These are phyloP conservation scores for Coelastrella sp. DNA, from an alignment of 139 green algal genomes.

Conservation along the genomic window DNA sequence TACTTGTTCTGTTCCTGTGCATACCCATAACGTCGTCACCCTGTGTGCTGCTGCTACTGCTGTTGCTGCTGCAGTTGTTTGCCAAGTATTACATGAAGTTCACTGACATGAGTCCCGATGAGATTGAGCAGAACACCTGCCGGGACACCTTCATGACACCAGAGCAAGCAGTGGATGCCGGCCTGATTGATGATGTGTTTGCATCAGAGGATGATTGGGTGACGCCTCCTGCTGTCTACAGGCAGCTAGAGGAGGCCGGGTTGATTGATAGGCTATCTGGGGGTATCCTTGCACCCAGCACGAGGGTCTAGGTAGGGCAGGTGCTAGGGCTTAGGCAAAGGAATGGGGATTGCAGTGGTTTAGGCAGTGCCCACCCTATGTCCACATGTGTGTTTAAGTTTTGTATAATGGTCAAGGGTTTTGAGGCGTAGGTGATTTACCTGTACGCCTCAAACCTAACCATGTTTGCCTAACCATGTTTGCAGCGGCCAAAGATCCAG, in stretches of 20 bases:
- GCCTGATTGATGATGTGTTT: constrained; percentile 65
- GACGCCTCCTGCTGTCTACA: constrained; percentile 53
- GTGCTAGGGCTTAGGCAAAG: too few species aligned
- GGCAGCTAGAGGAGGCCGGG: constrained; percentile 45
- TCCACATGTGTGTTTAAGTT: too few species aligned
- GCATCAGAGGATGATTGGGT: constrained; percentile 47
- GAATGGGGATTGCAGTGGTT: too few species aligned
- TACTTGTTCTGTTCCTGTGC: neutral
- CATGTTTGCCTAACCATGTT: too few species aligned
- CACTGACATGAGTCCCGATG: constrained; percentile 79
- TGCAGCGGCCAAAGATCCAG: too few species aligned
- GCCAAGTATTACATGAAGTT: constrained; percentile 83
- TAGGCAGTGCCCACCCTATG: too few species aligned
- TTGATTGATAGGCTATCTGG: constrained; percentile 54
- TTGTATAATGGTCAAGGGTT: too few species aligned
- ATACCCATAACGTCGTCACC: too few species aligned
- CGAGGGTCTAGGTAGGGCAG: neutral
- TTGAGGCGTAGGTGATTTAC: too few species aligned
- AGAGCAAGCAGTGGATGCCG: constrained; percentile 73
- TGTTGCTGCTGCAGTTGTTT: constrained; percentile 60
- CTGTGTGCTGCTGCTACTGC: neutral
- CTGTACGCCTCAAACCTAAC: too few species aligned
- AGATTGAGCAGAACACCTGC: constrained; percentile 83
- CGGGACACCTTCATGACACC: constrained; percentile 90
- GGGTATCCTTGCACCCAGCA: constrained; percentile 19